phyloP scores from a whole-genome alignment of 2,329 filamentous ascomycete species.

The Purpureocillium takamizusanense region DNA sequence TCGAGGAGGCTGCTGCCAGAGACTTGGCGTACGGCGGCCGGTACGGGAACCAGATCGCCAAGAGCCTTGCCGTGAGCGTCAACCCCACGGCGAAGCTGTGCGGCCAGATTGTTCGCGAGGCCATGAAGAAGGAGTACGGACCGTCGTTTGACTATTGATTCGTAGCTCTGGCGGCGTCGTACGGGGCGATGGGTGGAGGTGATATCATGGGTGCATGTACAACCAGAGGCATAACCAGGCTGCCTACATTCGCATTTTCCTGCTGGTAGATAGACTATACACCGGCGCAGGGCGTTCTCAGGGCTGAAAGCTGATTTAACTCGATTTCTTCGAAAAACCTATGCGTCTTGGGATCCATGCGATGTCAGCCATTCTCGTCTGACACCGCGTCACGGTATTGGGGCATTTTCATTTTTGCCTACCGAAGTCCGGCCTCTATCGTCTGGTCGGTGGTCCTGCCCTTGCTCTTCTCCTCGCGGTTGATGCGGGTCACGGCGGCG shows the following conservation, averaged over 20 bases:
- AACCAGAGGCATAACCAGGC: background rate
- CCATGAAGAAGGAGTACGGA: conserved; percentile 60
- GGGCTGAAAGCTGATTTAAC: conserved; percentile 4
- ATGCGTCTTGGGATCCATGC: conserved; percentile 15
- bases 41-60: conserved; percentile 58
- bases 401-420: conserved; percentile 8
- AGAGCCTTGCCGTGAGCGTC: conserved; percentile 52
- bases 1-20: conserved; percentile 52
- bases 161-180: conserved; percentile 15
- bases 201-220: background rate
- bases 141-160: conserved; percentile 39
- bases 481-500: conserved; percentile 48
- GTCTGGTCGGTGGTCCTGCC: conserved; percentile 43
- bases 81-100: conserved; percentile 64
- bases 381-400: too few species aligned
- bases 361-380: background rate
- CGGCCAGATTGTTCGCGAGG: conserved; percentile 59
- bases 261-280: conserved; percentile 1
- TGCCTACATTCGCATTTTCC: background rate
- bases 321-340: conserved; percentile 14
- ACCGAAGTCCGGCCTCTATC: conserved; percentile 35
- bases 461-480: conserved; percentile 50
- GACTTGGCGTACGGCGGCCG: conserved; percentile 57
- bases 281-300: background rate
- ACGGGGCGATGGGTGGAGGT: background rate